Evolutionary conservation across 2,329 filamentous ascomycete genomes (phyloP).

Genomic region (Magnaporthiopsis incrustans): DNA sequence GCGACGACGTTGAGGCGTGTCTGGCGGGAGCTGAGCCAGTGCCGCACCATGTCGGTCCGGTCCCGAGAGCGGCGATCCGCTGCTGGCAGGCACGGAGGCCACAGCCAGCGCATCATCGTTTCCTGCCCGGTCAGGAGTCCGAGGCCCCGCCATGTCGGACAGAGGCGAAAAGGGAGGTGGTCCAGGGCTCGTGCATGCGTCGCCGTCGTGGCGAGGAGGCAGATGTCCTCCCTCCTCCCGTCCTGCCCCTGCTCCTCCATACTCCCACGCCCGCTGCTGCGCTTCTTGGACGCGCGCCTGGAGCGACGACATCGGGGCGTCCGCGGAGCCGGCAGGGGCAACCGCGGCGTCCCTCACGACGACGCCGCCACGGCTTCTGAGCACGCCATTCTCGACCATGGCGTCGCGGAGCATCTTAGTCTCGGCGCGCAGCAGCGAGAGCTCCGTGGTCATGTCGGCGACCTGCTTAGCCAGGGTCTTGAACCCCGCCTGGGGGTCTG

Average conservation of each 20-base stretch:
- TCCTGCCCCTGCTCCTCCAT: background rate
- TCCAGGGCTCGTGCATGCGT: background rate
- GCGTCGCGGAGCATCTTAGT: background rate
- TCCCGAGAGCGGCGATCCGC: too few species aligned
- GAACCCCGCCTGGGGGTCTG: background rate
- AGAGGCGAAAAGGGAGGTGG: background rate
- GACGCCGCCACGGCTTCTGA: background rate
- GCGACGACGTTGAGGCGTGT: background rate
- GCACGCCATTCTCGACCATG: background rate
- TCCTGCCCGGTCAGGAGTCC: background rate
- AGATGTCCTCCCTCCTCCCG: background rate
- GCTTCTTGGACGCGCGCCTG: background rate
- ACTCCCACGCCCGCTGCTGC: background rate
- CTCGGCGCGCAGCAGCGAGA: background rate
- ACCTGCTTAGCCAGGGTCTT: background rate
- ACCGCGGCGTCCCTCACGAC: too few species aligned
- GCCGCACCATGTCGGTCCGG: too few species aligned
- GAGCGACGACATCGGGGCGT: background rate
- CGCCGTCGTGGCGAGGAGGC: background rate
- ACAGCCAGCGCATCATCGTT: background rate
- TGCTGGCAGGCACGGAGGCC: background rate
- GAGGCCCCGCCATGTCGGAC: background rate
- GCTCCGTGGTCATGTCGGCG: background rate
- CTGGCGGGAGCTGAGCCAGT: background rate
- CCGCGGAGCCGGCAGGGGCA: background rate